These are phyloP conservation scores for Cicer yamashitae DNA, from an alignment of 306 rosid genomes.

Conservation along the genomic window DNA sequence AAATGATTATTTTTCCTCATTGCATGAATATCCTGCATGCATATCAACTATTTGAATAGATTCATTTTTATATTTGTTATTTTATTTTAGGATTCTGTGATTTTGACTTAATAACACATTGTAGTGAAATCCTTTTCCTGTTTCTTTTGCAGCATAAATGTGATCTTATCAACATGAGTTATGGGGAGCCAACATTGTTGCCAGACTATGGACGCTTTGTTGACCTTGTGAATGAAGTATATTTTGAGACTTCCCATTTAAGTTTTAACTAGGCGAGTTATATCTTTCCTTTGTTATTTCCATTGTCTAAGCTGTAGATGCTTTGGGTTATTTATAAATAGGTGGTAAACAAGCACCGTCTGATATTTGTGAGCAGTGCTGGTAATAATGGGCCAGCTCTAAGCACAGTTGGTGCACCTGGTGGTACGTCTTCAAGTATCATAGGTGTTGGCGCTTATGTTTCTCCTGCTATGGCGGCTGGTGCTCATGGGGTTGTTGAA, in stretches of 20 bases:
- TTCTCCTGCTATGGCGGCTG: conserved; percentile 98
- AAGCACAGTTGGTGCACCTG: conserved; percentile 99
- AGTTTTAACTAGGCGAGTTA: conserved; percentile 40
- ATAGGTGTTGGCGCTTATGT: conserved; percentile 97
- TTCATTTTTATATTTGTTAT: conserved; percentile 29
- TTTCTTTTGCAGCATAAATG: conserved; percentile 86
- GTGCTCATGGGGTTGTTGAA: conserved; percentile 90
- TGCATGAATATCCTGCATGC: conserved; percentile 29
- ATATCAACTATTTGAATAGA: conserved; percentile 34
- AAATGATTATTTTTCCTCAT: conserved; percentile 30
- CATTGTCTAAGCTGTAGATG: conserved; percentile 47
- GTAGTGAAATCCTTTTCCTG: conserved; percentile 36
- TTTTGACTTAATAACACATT: conserved; percentile 39
- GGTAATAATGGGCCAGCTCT: conserved; percentile 99
- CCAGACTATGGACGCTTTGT: conserved; percentile 99
- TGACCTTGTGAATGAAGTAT: conserved; percentile 94
- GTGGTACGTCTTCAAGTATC: conserved; percentile 92
- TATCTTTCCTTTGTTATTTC: conserved; percentile 37
- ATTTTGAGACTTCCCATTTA: conserved; percentile 43
- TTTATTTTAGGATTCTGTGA: conserved; percentile 35
- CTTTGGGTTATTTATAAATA: conserved; percentile 50
- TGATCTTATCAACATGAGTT: conserved; percentile 97
- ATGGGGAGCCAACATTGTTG: conserved; percentile 85
- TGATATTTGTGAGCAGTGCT: conserved; percentile 96
- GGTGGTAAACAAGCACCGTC: conserved; percentile 84